These are phyloP conservation scores for Plenodomus lindquistii DNA, from an alignment of 2,329 filamentous ascomycete genomes.

Conservation along the genomic window DNA sequence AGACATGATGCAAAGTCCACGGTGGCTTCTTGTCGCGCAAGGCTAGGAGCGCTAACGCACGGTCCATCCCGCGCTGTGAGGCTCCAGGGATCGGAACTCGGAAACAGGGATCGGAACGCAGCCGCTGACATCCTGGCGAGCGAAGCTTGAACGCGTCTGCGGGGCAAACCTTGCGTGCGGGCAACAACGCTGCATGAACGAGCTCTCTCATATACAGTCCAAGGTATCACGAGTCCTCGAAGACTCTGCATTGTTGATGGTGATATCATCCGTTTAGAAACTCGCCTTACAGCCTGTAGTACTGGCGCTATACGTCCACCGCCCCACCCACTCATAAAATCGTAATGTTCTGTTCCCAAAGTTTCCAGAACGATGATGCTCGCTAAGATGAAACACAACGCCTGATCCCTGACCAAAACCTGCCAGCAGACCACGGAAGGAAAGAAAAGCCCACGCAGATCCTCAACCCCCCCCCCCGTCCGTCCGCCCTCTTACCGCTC, in stretches of 20 bases:
- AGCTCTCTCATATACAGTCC: not conserved
- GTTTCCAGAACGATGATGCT: conserved; percentile 1
- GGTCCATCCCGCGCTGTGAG: not conserved
- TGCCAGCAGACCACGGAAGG: not conserved
- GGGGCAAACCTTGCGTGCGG: not conserved
- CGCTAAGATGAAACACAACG: conserved; percentile 6
- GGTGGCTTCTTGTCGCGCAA: conserved; percentile 34
- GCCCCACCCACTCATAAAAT: conserved; percentile 5
- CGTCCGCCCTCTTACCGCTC: not conserved
- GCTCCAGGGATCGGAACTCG: conserved; percentile 16
- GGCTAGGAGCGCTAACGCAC: conserved; percentile 8
- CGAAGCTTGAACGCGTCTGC: not conserved
- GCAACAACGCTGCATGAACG: not conserved
- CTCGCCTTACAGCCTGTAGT: too few species aligned
- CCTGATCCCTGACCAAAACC: not conserved
- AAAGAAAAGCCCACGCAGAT: conserved; percentile 4
- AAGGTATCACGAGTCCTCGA: too few species aligned
- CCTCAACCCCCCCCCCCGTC: conserved; percentile 1
- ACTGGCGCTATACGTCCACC: conserved; percentile 1
- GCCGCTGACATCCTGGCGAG: not conserved
- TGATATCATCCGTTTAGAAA: too few species aligned
- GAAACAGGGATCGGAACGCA: conserved; percentile 13
- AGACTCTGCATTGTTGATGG: too few species aligned
- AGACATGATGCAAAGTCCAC: conserved; percentile 21
- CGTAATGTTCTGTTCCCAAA: not conserved